Evolutionary conservation across 2,329 filamentous ascomycete species (phyloP), one percentile per base, ranked within the genome.

Genomic region (Alternaria burnsii): DNA sequence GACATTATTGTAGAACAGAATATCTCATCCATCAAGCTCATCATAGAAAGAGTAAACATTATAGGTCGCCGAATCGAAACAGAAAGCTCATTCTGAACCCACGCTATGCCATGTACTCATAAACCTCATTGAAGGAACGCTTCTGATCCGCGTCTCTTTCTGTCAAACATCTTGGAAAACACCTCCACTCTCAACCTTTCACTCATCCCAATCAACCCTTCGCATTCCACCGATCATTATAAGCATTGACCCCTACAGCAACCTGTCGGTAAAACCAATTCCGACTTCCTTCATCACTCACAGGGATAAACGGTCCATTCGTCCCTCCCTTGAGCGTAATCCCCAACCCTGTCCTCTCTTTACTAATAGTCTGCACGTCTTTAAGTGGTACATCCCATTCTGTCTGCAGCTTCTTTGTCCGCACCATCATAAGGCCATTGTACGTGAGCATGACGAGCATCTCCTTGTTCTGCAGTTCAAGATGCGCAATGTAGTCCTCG

Each of bases 361-460:
- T 99, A 46, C 90, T 91, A 67, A 99, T 98, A 0, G 94, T 98
- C 83, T 98, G 94, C 20, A 99, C 88, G 76, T 99, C 95, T 75
- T 95, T 97, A 67, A 99, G 84, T 26, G 93, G 91, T 11, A 98
- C 93, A 73, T 99, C 95, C 95, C 95, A 99, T 80, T 98, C 94
- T 18, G 89, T 94, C 54, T 88, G 89, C 72, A 99, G 84, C 74
- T 91, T 90, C 82, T 93, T 91, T 52, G 91, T 93, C 69, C 93
- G 88, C 63, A 99, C 92, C 57, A 98, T 87, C 85, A 99, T 88
- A 76, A 99, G 97, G 4, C 92, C 88, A 65, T 82, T 82, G 66
- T 83, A 84, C 18, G 82, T 84, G 50, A 84, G 73, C 77, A 84
- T 81, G 61, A 84, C 97, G 62, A 99, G 86, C 87, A 98, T 92